Base-by-base conservation (phyloP, 164 flowering plant genomes). In the Umbilicus rupestris region DNA sequence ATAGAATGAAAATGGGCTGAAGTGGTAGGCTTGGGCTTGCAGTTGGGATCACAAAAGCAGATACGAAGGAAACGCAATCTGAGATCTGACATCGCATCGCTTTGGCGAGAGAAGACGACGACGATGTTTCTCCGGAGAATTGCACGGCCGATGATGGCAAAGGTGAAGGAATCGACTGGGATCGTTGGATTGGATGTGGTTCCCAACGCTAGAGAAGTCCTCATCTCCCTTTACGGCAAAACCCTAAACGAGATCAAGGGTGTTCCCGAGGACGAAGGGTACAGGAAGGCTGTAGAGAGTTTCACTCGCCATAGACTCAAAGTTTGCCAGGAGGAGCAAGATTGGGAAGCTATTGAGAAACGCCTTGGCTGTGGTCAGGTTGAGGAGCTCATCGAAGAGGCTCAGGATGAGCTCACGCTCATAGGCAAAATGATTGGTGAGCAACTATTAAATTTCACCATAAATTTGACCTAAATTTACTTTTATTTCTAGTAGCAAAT, bases 341-440 rank as follows among this genome's bases (percentile, higher is more conserved):
- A 94, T 66, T 94, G 97, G 99, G 99, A 89, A 71, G 49, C 33
- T 70, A 94, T 94, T 76, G 96, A 94, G 87, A 83, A 82, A 74
- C 80, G 80, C 3, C 71, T 94, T 22, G 89, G 88, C 1, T 89
- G 96, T 50, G 97, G 97, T 19, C 97, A 94, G 83, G 96, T 91
- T 70, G 99, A 94, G 74, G 99, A 94, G 80, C 85, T 94, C 67
- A 88, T 94, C 59, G 97, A 92, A 73, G 97, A 91, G 71, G 99
- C 99, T 6, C 78, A 76, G 50, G 97, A 94, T 68, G 99, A 94
- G 77, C 92, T 94, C 78, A 87, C 68, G 16, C 94, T 92, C 74
- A 84, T 94, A 44, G 78, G 64, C 59, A 83, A 84, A 71, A 82
- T 94, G 97, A 88, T 77, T 73, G 97, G 97, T 94, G 14, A 19